Base-by-base conservation (phyloP, 805 yeast genomes). In the Nakazawaea siamensis region DNA sequence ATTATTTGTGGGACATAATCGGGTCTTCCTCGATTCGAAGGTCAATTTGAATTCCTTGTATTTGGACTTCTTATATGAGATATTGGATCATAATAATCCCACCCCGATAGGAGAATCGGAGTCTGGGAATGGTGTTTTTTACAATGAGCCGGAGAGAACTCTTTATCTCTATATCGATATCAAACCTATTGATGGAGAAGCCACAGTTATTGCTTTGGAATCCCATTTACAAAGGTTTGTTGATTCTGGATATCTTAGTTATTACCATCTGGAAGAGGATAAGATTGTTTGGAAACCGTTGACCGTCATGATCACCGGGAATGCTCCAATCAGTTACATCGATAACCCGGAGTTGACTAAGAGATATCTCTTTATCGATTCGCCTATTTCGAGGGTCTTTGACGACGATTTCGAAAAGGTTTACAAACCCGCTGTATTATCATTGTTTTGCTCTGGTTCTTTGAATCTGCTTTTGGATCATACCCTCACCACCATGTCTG, bases 1-100 rank as follows among this genome's bases (percentile, higher is more conserved):
- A 10, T 42, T 77, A n/a, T 76, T 63, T 29, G 81, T 80, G 28
- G 86, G 85, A 4, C 87, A 80, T 50, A 73, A 69, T 43, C 58
- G 57, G 37, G 57, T 55, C 3, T 66, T 60, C 37, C 51, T 80
- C 35, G 53, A 58, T 18, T 17, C 37, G n/a, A 51, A 55, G 19
- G 58, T 58, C 30, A 76, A 78, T 0, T 49, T 80, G 24, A 59
- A 60, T 27, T 46, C 52, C 24, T 43, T 78, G 44, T 80, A 80
- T 47, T 55, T 79, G 38, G 62, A 66, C 34, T 78, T 75, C 3
- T 41, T 80, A n/a, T 58, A 50, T 38, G 46, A 53, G 10, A 52
- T 77, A 45, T 50, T 80, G 31, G 65, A 66, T 26, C 58, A 60
- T 34, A 64, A 72, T 20, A 80, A 80, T 34, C 12, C 9, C 12